Percentiles rank a stretch among this genome's conserved stretches.
Conservation (phyloP, 768 basidiomycete genomes). For the Naganishia randhawae region DNA sequence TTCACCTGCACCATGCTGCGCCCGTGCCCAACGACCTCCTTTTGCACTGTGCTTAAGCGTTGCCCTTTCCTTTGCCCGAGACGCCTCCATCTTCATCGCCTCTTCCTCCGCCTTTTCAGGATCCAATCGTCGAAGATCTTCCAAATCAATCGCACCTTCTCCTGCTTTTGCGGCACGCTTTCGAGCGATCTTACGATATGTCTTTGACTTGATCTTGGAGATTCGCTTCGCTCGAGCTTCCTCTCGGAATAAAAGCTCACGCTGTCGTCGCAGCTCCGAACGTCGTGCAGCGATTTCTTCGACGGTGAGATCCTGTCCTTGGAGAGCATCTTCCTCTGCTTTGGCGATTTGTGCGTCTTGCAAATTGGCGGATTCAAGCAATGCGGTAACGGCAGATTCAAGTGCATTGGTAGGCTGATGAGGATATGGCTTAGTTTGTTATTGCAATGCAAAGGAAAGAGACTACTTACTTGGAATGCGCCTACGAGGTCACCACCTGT, state of each 20-base stretch:
- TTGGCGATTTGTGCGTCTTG: conserved; percentile 73
- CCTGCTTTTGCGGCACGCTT: conserved; percentile 67
- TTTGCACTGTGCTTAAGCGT: conserved; percentile 82
- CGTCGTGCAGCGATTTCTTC: conserved; percentile 82
- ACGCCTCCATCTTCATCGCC: conserved; percentile 66
- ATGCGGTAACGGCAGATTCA: conserved; percentile 75
- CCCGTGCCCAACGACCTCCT: conserved; percentile 57
- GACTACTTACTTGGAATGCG: conserved; percentile 63
- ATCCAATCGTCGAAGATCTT: conserved; percentile 57
- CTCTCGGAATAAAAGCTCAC: conserved; percentile 88
- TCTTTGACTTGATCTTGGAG: conserved; percentile 92
- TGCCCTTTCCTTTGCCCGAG: conserved; percentile 81
- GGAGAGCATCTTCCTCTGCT: conserved; percentile 66
- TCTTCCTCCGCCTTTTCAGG: conserved; percentile 57
- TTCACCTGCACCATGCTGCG: conserved; percentile 52
- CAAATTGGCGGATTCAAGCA: conserved; percentile 76
- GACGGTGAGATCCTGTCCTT: conserved; percentile 72
- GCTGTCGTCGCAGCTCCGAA: conserved; percentile 76
- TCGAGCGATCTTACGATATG: conserved; percentile 77
- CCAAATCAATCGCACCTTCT: conserved; percentile 42
- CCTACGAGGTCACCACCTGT: conserved; percentile 42
- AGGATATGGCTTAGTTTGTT: no score
- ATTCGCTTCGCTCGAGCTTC: conserved; percentile 84
- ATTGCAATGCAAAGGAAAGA: background rate
- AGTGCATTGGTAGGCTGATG: conserved; percentile 73